A percentile compares a stretch with the other conserved stretches of the same genome.
Evolutionary conservation across 2,329 filamentous ascomycete species (phyloP).

Genomic region (Juglanconis sp.): DNA sequence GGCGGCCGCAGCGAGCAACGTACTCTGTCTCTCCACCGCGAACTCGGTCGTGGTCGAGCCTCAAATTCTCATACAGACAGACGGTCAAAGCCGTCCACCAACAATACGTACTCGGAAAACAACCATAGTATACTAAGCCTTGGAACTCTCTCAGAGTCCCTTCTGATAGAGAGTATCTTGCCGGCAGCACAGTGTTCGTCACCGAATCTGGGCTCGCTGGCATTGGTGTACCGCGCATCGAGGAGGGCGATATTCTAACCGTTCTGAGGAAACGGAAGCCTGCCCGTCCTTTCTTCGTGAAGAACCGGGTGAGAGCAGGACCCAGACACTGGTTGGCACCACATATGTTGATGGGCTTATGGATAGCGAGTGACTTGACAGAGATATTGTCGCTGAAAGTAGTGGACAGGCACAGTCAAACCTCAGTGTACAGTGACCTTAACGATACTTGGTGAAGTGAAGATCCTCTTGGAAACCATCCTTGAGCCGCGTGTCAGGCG

Average conservation of each 20-base stretch:
- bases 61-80: not conserved
- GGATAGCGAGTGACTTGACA: not conserved
- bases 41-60: not conserved
- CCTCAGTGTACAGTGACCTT: not conserved
- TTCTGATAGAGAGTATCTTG: not conserved
- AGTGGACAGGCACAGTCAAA: not conserved
- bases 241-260: not conserved
- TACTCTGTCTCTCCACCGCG: not conserved
- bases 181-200: not conserved
- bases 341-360: constrained; percentile 2
- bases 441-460: not conserved
- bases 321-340: constrained; percentile 5
- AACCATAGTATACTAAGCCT: not conserved
- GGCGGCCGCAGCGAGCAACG: not conserved
- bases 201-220: not conserved
- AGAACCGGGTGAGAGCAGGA: not conserved
- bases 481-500: not conserved
- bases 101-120: not conserved
- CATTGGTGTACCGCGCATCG: not conserved
- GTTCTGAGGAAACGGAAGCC: not conserved
- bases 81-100: not conserved
- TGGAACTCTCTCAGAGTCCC: not conserved
- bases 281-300: not conserved
- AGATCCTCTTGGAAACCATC: not conserved
- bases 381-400: not conserved